Conservation (phyloP, 768 basidiomycete species). For the Termitomyces eurrhizus region DNA sequence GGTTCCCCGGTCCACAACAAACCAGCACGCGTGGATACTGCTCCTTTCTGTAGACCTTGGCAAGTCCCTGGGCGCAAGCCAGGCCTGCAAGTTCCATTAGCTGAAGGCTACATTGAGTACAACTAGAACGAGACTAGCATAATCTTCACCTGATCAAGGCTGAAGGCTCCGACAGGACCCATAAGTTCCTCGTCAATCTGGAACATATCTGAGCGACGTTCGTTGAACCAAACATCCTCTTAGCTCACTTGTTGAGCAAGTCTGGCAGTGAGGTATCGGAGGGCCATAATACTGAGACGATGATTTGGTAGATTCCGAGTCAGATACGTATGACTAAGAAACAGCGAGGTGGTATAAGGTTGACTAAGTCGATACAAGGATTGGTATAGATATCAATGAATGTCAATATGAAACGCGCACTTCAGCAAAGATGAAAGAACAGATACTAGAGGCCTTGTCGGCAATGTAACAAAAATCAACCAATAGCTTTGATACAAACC, state of each 20-base stretch:
- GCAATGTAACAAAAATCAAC: not conserved
- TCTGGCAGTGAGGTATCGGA: constrained; percentile 66
- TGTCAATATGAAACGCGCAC: not conserved
- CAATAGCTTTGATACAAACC: constrained; percentile 45
- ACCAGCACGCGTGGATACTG: constrained; percentile 80
- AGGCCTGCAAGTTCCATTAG: constrained; percentile 96
- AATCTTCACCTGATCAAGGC: constrained; percentile 78
- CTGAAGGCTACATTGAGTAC: constrained; percentile 21
- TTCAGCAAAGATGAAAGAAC: not conserved
- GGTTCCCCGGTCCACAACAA: constrained; percentile 96
- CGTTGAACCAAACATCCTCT: not conserved
- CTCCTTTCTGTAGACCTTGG: constrained; percentile 68
- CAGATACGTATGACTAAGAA: not conserved
- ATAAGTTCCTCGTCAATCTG: constrained; percentile 96
- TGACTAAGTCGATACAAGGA: not conserved
- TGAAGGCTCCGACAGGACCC: constrained; percentile 85
- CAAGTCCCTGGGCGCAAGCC: constrained; percentile 86
- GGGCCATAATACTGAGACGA: constrained; percentile 37
- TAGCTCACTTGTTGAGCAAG: constrained; percentile 69
- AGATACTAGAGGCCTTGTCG: not conserved
- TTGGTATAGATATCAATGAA: constrained; percentile 8
- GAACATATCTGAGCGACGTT: not conserved
- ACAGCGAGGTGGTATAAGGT: not conserved
- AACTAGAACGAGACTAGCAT: too few relatives aligned
- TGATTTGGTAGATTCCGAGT: constrained; percentile 17